These are phyloP conservation scores for Lagenidium sp. DNA, from an alignment of 352 stramenopile genomes.

Conservation along the genomic window DNA sequence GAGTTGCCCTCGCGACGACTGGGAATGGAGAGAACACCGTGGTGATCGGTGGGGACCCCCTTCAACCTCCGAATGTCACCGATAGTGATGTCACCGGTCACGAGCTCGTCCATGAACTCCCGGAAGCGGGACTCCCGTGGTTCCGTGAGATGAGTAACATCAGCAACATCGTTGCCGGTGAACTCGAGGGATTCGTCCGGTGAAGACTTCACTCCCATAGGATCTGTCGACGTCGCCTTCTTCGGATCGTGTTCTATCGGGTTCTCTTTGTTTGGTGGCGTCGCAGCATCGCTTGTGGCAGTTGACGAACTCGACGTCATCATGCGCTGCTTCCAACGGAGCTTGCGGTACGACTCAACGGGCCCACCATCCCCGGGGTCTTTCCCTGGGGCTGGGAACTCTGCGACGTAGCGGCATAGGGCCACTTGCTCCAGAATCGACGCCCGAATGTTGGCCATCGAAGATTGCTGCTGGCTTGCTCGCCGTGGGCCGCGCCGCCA, in stretches of 20 bases:
- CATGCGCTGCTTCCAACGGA: conserved; percentile 27
- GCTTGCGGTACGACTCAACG: conserved; percentile 38
- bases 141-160: too few relatives aligned
- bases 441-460: too few relatives aligned
- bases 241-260: neutral
- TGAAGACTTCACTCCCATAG: too few relatives aligned
- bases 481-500: too few relatives aligned
- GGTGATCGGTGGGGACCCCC: conserved; percentile 19
- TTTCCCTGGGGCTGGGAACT: neutral
- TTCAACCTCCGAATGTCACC: conserved; percentile 4
- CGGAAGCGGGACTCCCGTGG: too few relatives aligned
- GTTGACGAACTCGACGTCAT: conserved; percentile 17
- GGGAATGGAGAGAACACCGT: conserved; percentile 33
- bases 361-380: neutral
- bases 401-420: conserved; percentile 30
- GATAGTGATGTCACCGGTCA: conserved; percentile 8
- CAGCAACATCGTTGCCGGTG: too few relatives aligned
- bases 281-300: conserved; percentile 1
- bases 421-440: conserved; percentile 25
- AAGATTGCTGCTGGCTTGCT: neutral
- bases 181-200: too few relatives aligned
- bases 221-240: too few relatives aligned
- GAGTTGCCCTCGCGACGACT: conserved; percentile 51
- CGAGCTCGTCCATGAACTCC: conserved; percentile 5
- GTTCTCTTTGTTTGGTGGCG: conserved; percentile 1